Evolutionary conservation across 164 flowering plant species (phyloP).

Genomic region (Brasenia schreberi): DNA sequence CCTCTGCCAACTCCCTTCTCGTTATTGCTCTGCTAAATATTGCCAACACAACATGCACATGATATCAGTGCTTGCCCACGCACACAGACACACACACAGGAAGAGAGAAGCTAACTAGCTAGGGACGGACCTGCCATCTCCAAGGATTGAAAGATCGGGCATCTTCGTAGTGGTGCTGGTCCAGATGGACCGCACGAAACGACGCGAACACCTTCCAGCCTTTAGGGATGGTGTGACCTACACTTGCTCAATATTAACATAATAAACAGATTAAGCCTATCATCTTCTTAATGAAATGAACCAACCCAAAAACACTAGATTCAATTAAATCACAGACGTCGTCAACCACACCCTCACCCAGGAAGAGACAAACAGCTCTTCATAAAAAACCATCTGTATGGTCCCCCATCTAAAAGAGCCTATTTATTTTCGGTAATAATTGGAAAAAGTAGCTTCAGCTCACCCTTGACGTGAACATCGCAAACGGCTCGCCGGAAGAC

Average conservation of each 20-base stretch:
- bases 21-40: background rate
- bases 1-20: background rate
- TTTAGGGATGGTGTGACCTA: constrained; percentile 84
- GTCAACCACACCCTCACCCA: no score
- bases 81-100: background rate
- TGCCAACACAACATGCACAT: background rate
- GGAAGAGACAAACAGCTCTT: no score
- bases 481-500: constrained; percentile 66
- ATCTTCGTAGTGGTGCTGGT: constrained; percentile 61
- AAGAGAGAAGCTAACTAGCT: background rate
- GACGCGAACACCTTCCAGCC: constrained; percentile 93
- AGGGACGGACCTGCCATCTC: constrained; percentile 82
- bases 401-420: no score
- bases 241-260: no score
- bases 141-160: constrained; percentile 91
- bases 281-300: background rate
- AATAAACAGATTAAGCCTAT: no score
- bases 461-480: constrained; percentile 67
- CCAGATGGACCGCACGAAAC: constrained; percentile 84
- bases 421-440: no score
- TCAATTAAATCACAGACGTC: no score
- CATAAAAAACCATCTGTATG: no score
- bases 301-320: no score
- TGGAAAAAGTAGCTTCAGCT: background rate
- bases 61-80: background rate